Evolutionary conservation across 2,329 filamentous ascomycete genomes (phyloP), one percentile per base, ranked within the genome.

Genomic region (Talaromyces sp.): DNA sequence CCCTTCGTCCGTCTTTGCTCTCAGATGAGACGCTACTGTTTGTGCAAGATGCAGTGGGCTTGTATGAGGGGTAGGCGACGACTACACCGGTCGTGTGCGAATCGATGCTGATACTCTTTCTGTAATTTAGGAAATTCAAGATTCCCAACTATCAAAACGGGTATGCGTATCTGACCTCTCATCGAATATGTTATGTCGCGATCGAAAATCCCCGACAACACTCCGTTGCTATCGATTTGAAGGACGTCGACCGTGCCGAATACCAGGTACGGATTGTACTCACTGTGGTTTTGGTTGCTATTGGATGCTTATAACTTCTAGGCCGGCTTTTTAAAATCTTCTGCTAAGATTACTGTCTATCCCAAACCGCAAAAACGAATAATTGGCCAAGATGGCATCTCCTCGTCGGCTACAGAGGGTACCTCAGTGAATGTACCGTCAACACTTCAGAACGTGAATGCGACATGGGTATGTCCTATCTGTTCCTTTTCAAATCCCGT

Each of bases 401-500:
- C 47, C 76, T 85, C 60, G 33, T 59, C 70, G 31, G 73, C 71
- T 64, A 69, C 73, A 41, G 65, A 70, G 33, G 66, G 73, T 14
- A 71, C 70, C 39, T 19, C 57, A 39, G 71, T 74, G 41, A 63
- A 78, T 69, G 71, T 78, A 66, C 69, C 74, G 13, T 68, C 75
- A 2, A 69, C 79, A 24, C 71, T 78, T 3, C 75, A 71, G 69
- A 79, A 70, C 64, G 78, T 80, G 58, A 69, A 86, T 66, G 92
- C 91, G 6, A 97, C 93, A 3, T 98, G 94, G 94, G 89, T 98
- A 22, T 98, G 94, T 80, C 90, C 91, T 1, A 98, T 98, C 72
- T 98, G 94, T 82, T 94, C 91, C 70, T 96, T 96, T 74, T 94
- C 93, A 10, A 98, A 98, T 73, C 90, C 92, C 0, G 88, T 97